phyloP scores from a whole-genome alignment of 2,329 filamentous ascomycete species.

The Rhinocladiella similis region DNA sequence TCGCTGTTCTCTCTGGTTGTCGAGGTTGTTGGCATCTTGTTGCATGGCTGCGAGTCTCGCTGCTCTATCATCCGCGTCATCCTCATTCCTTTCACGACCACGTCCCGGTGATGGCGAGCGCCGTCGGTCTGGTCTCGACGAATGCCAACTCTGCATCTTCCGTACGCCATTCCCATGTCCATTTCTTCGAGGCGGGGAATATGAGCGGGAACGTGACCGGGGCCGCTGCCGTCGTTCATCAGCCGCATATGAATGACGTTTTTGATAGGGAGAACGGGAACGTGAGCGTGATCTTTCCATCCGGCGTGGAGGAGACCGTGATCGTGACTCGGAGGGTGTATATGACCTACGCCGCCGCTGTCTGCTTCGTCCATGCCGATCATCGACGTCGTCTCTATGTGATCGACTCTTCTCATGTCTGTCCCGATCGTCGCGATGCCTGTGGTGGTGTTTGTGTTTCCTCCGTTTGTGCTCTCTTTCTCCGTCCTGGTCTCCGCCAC shows the following conservation, averaged over 20 bases:
- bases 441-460: constrained; percentile 42
- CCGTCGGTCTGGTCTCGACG: constrained; percentile 19
- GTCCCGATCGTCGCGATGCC: constrained; percentile 15
- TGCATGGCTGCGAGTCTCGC: constrained; percentile 73
- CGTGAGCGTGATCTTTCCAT: constrained; percentile 10
- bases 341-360: constrained; percentile 44
- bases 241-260: constrained; percentile 29
- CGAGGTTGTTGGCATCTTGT: constrained; percentile 67
- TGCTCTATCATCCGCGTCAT: constrained; percentile 58
- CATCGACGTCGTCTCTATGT: constrained; percentile 29
- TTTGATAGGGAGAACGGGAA: constrained; percentile 23
- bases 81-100: constrained; percentile 16
- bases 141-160: constrained; percentile 32
- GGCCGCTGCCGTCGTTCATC: constrained; percentile 34
- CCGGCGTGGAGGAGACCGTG: constrained; percentile 4
- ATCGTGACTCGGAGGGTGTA: constrained; percentile 36
- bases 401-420: constrained; percentile 15
- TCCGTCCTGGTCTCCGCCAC: constrained; percentile 35
- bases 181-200: constrained; percentile 30
- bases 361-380: constrained; percentile 29
- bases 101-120: constrained; percentile 30
- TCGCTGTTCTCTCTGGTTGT: constrained; percentile 67
- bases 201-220: constrained; percentile 36
- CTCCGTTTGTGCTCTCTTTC: constrained; percentile 46
- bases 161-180: constrained; percentile 36